These are phyloP conservation scores for Blastomyces silverae DNA, from an alignment of 2,329 filamentous ascomycete genomes.

Conservation along the genomic window DNA sequence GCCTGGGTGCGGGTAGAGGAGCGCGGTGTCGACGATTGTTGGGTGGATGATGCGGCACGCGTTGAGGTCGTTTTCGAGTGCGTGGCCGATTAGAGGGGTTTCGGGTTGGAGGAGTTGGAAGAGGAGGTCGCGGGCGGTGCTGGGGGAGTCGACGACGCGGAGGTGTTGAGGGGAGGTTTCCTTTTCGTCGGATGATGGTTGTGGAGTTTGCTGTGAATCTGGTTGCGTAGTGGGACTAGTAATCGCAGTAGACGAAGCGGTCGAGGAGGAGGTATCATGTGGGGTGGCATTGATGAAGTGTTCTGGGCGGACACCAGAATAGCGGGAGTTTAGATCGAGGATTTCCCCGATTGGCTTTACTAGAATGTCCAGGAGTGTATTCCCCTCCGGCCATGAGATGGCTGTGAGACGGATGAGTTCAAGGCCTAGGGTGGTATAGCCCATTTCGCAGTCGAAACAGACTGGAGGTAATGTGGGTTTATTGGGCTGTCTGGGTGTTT, in stretches of 20 bases:
- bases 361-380: constrained; percentile 71
- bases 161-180: constrained; percentile 52
- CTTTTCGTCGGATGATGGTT: constrained; percentile 26
- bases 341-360: constrained; percentile 78
- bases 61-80: constrained; percentile 92
- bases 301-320: constrained; percentile 75
- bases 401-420: constrained; percentile 88
- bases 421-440: constrained; percentile 79
- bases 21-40: constrained; percentile 73
- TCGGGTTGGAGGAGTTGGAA: constrained; percentile 66
- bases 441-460: constrained; percentile 96
- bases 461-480: constrained; percentile 46
- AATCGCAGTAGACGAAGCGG: constrained; percentile 17
- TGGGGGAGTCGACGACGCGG: constrained; percentile 68
- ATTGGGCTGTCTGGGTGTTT: constrained; percentile 54
- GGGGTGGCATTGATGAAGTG: constrained; percentile 64
- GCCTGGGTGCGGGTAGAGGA: constrained; percentile 71
- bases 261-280: constrained; percentile 38
- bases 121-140: constrained; percentile 66
- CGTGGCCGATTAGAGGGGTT: constrained; percentile 86
- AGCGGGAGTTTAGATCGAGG: constrained; percentile 85
- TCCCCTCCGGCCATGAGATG: constrained; percentile 74
- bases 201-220: constrained; percentile 23
- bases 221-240: neutral
- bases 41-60: constrained; percentile 76